Base-by-base conservation (phyloP, 345 rosid genomes). In the Pistacia vera region DNA sequence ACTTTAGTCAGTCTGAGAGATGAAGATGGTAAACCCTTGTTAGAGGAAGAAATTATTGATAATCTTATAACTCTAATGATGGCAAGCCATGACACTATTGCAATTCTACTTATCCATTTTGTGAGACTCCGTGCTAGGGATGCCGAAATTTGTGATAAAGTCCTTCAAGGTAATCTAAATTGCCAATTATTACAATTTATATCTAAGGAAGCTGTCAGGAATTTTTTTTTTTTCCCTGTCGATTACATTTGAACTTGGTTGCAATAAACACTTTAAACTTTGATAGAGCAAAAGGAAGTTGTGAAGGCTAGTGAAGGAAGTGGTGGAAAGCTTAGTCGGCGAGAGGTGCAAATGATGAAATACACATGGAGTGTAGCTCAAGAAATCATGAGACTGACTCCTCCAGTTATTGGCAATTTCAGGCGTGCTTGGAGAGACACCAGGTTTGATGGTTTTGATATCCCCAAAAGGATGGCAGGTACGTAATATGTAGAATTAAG, bases 391-490 rank as follows among this genome's bases (percentile, higher is more conserved):
- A 79, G 82, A 38, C 6, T 82, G 38, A 44, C 61, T 36, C 82
- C 78, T 51, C 71, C 73, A 10, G 63, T 68, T 17, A 73, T 76
- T 48, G 82, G 80, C 5, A 75, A 12, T 61, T 82, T 82, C 68
- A 71, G 64, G 51, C 25, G 61, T 38, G 75, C 85, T n/a, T 52
- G 48, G 46, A 75, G 71, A 48, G 80, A 79, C 74, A 60, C 66
- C 44, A 65, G 30, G 54, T 75, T 63, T 22, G 67, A 54, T 46
- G 79, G 79, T 5, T 79, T 63, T 51, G 78, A 79, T 20, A 79
- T 74, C 20, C 82, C 82, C 33, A 79, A 74, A 63, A 63, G 82
- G 82, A 68, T 69, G 78, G 82, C 62, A 74, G 78, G 82, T 79
- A 57, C 12, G 12, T 6, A 30, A 30, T 30, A 30, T 30, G 33